Base-by-base conservation (phyloP, 2,329 filamentous ascomycete genomes). In the Metarhizium sp. region DNA sequence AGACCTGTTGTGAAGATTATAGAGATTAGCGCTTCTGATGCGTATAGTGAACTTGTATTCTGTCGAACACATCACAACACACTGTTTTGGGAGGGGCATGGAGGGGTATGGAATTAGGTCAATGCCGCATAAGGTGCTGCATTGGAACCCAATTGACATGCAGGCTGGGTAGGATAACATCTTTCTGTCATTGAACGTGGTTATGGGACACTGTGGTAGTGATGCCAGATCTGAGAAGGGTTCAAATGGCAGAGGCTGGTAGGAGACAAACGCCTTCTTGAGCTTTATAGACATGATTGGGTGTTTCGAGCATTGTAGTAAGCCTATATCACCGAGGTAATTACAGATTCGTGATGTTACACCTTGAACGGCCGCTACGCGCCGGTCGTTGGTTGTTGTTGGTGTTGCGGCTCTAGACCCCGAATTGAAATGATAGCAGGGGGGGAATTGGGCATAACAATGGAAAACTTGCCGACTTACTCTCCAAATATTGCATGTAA, bases 401-500 rank as follows among this genome's bases (percentile, higher is more conserved):
- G 14, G 30, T 46, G n/a, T 4, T 6, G 25, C 45, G 20, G 32
- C 45, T 48, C 25, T 11, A 14, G 25, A 16, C 13, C 25, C 45
- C 45, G 25, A 16, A 48, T 48, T 29, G 45, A 48, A 6, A 18
- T 10, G 16, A 16, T 30, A 16, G 45, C 20, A 16, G 42, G 16
- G 42, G 40, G 40, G 48, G 42, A 50, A 47, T 18, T 14, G 43
- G 25, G 30, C 18, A 45, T 58, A 52, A 54, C 45, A 61, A 61
- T 5, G 53, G 58, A 46, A 30, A 30, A 7, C 4, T 30, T 48
- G 6, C 8, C 52, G 63, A 86, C 85, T 82, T 85, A 88, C 85
- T 87, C 69, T 86, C 82, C 61, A 88, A 76, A 69, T 88, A 88
- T 65, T 87, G 84, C 78, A 86, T 86, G 67, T 86, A 86, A 66